phyloP scores from a whole-genome alignment of 1,139 yeast species.

The Debaryomyces psychrophilus region DNA sequence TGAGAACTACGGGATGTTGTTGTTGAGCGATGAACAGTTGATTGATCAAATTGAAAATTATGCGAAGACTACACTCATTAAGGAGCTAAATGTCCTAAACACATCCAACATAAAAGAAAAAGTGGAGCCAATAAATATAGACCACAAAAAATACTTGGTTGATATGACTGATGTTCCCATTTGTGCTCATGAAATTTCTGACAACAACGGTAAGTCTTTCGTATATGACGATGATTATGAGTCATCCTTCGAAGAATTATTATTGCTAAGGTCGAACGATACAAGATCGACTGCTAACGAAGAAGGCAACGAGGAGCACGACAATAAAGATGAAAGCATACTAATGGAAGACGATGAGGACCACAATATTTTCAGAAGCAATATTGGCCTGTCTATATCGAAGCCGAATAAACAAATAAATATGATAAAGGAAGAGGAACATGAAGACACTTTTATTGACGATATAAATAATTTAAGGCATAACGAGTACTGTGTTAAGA shows the following conservation, averaged over 20 bases:
- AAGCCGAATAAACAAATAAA: constrained; percentile 4
- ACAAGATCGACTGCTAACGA: constrained; percentile 21
- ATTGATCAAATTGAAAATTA: constrained; percentile 33
- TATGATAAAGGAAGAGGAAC: constrained; percentile 10
- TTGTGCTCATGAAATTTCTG: constrained; percentile 15
- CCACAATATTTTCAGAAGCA: neutral
- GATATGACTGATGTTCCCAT: constrained; percentile 1
- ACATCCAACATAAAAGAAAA: neutral
- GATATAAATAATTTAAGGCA: constrained; percentile 39
- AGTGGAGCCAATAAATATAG: neutral
- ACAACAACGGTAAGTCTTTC: constrained; percentile 14
- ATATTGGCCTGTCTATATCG: neutral
- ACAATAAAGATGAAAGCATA: constrained; percentile 3
- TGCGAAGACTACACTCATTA: constrained; percentile 22
- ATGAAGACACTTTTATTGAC: constrained; percentile 24
- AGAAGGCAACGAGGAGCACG: constrained; percentile 12
- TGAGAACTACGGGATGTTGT: constrained; percentile 33
- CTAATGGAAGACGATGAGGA: constrained; percentile 4
- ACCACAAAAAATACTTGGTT: neutral
- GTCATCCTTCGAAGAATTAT: constrained; percentile 27
- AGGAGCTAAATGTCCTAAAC: constrained; percentile 14
- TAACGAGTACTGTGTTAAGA: constrained; percentile 27
- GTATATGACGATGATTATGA: constrained; percentile 23
- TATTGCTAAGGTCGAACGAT: constrained; percentile 27
- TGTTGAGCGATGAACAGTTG: constrained; percentile 34